Conservation (phyloP, 129 eudicot genomes). For the Artemisia annua region DNA sequence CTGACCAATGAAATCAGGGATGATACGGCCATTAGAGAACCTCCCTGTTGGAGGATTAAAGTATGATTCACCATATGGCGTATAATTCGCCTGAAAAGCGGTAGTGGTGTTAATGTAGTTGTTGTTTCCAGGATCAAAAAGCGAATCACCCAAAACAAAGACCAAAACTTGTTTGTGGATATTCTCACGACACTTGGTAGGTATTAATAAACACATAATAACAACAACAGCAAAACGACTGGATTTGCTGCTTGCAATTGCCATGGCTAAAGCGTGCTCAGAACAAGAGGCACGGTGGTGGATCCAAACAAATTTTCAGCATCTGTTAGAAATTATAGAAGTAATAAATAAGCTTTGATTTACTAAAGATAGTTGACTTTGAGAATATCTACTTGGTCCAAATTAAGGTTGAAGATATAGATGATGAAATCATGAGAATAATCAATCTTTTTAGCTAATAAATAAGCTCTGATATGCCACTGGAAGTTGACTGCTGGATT, state of each 20-base stretch:
- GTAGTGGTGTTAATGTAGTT: constrained; percentile 51
- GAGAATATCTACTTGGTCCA: too few relatives aligned
- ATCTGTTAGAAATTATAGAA: too few relatives aligned
- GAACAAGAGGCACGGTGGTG: not conserved
- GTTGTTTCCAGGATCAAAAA: constrained; percentile 52
- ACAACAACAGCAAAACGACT: not conserved
- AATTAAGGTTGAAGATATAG: too few relatives aligned
- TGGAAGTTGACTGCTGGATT: too few relatives aligned
- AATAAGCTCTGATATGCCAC: too few relatives aligned
- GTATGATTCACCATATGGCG: constrained; percentile 52
- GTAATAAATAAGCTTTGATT: too few relatives aligned
- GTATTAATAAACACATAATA: not conserved
- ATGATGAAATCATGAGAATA: too few relatives aligned
- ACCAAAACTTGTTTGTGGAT: constrained; percentile 13
- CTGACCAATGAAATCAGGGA: constrained; percentile 54
- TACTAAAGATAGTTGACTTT: too few relatives aligned
- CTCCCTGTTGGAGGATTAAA: constrained; percentile 50
- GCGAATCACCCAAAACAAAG: constrained; percentile 49
- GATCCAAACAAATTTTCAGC: too few relatives aligned
- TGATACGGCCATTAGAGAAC: constrained; percentile 53
- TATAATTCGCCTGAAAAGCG: constrained; percentile 40
- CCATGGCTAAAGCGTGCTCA: constrained; percentile 1
- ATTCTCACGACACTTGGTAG: not conserved
- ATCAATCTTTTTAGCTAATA: too few relatives aligned
- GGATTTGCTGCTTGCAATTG: not conserved